A percentile compares a stretch with the other conserved stretches of the same genome.
phyloP scores from a whole-genome alignment of 2,329 filamentous ascomycete genomes.

The Ascochyta fabae region DNA sequence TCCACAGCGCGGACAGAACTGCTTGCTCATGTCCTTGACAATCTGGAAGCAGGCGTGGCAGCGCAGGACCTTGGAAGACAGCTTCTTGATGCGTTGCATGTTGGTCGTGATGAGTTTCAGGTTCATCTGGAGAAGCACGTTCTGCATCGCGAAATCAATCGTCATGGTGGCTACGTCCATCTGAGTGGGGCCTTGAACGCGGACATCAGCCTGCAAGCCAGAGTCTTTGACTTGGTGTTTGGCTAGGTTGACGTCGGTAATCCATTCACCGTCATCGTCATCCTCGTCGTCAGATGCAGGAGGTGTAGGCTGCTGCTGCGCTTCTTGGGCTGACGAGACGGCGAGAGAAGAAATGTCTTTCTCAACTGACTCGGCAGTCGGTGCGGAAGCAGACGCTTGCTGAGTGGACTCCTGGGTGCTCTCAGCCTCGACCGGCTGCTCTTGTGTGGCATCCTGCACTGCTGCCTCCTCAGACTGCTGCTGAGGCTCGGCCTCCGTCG shows the following conservation, averaged over 20 bases:
- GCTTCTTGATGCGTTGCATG: slow-evolving; percentile 78
- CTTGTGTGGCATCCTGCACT: slow-evolving; percentile 6
- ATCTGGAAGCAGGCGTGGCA: slow-evolving; percentile 83
- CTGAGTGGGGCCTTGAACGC: slow-evolving; percentile 59
- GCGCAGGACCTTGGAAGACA: slow-evolving; percentile 88
- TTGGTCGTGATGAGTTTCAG: slow-evolving; percentile 83
- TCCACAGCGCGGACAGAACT: slow-evolving; percentile 93
- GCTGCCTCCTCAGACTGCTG: slow-evolving; percentile 19
- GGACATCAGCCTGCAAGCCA: slow-evolving; percentile 50
- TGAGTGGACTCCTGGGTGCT: slow-evolving; percentile 6
- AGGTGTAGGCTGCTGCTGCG: slow-evolving; percentile 25
- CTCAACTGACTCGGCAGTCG: slow-evolving; percentile 16
- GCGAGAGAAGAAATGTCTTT: slow-evolving; percentile 31
- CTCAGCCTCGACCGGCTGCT: slow-evolving; percentile 13
- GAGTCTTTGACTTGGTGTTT: slow-evolving; percentile 76
- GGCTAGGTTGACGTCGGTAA: slow-evolving; percentile 90
- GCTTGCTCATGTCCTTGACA: slow-evolving; percentile 81
- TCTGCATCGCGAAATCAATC: slow-evolving; percentile 97
- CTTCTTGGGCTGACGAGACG: slow-evolving; percentile 18
- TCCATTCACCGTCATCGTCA: slow-evolving; percentile 75
- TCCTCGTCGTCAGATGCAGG: slow-evolving; percentile 41
- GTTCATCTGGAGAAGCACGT: slow-evolving; percentile 93
- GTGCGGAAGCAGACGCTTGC: background rate
- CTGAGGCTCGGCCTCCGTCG: slow-evolving; percentile 16
- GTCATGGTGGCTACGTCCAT: slow-evolving; percentile 93